phyloP scores from a whole-genome alignment of 352 stramenopile species.

The Globisporangium radiosum region DNA sequence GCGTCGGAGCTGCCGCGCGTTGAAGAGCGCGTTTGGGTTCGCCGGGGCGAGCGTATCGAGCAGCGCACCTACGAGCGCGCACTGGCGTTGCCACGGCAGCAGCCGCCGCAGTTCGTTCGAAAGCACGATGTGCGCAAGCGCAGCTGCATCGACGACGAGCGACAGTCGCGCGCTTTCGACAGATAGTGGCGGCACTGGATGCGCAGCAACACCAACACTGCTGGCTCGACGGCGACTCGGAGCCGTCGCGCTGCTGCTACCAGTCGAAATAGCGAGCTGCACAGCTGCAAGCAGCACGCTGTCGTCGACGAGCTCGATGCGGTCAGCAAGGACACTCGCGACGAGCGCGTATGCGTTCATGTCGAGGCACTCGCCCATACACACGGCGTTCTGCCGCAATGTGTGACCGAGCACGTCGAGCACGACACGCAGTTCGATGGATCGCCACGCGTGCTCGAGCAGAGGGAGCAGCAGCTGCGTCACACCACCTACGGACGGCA shows the following conservation, averaged over 20 bases:
- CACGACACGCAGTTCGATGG: constrained; percentile 36
- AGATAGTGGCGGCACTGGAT: not conserved
- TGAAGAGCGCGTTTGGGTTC: constrained; percentile 77
- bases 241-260: constrained; percentile 4
- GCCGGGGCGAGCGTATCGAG: constrained; percentile 30
- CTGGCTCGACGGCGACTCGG: not conserved
- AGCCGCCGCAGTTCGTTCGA: constrained; percentile 32
- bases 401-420: constrained; percentile 41
- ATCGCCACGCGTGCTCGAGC: constrained; percentile 39
- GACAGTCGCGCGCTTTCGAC: constrained; percentile 9
- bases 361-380: constrained; percentile 55
- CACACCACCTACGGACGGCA: constrained; percentile 59
- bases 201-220: not conserved
- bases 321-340: constrained; percentile 26
- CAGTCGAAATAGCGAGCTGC: constrained; percentile 35
- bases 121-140: constrained; percentile 51
- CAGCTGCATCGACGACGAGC: constrained; percentile 46
- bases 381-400: constrained; percentile 48
- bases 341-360: constrained; percentile 56
- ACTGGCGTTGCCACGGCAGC: constrained; percentile 36
- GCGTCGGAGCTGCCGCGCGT: constrained; percentile 58
- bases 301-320: constrained; percentile 44
- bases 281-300: constrained; percentile 31
- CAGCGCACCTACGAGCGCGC: constrained; percentile 43
- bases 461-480: constrained; percentile 52